A percentile compares a stretch with the other conserved stretches of the same genome.
Conservation (phyloP, 2,329 filamentous ascomycete species). For the Cercospora berteroae region DNA sequence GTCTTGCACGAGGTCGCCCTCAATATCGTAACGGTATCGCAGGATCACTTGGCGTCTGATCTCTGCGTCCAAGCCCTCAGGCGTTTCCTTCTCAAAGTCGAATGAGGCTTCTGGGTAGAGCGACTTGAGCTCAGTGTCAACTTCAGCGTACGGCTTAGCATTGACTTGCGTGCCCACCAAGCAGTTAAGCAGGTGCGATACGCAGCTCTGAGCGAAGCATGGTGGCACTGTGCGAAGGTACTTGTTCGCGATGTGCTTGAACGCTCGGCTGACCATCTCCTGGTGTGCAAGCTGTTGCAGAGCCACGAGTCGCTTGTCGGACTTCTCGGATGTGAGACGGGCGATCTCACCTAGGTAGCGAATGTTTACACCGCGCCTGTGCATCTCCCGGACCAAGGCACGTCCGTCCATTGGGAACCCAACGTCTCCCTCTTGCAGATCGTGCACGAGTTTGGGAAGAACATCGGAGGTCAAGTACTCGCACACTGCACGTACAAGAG, state of each 20-base stretch:
- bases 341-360: conserved; percentile 89
- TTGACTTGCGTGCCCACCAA: conserved; percentile 77
- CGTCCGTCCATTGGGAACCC: conserved; percentile 99
- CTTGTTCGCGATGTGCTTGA: conserved; percentile 84
- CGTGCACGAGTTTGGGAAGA: conserved; percentile 80
- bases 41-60: conserved; percentile 69
- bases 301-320: conserved; percentile 69
- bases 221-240: conserved; percentile 78
- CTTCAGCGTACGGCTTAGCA: conserved; percentile 70
- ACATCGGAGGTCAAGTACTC: conserved; percentile 71
- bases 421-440: conserved; percentile 87
- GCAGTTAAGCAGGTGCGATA: conserved; percentile 90
- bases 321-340: conserved; percentile 56
- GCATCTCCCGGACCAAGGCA: conserved; percentile 80
- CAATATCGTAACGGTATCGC: conserved; percentile 74
- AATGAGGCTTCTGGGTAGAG: conserved; percentile 82
- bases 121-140: conserved; percentile 69
- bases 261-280: conserved; percentile 91
- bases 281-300: conserved; percentile 75
- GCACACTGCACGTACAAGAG: conserved; percentile 81
- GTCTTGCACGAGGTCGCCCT: conserved; percentile 63
- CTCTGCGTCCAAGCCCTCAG: conserved; percentile 65
- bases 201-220: conserved; percentile 73
- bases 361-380: conserved; percentile 96
- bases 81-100: conserved; percentile 74